phyloP scores from a whole-genome alignment of 257 asterid species.

The Phtheirospermum japonicum region DNA sequence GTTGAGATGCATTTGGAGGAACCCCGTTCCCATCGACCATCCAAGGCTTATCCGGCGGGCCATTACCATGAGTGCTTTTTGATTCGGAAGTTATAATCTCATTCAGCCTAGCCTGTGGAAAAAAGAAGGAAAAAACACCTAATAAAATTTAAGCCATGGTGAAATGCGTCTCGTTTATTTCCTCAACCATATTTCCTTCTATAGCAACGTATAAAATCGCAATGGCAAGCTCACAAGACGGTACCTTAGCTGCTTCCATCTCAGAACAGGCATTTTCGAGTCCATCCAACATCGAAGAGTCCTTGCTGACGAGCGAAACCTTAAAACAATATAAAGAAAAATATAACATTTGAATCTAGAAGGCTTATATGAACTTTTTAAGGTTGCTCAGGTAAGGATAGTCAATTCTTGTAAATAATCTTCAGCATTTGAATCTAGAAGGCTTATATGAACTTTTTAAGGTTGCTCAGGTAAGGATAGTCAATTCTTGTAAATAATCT shows the following conservation, averaged over 20 bases:
- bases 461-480: too few relatives aligned
- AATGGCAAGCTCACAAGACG: conserved; percentile 25
- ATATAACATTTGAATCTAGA: conserved; percentile 61
- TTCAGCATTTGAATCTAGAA: too few relatives aligned
- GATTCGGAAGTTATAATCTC: conserved; percentile 70
- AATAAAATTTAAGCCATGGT: too few relatives aligned
- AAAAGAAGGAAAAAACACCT: conserved; percentile 9
- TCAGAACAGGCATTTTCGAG: conserved; percentile 88
- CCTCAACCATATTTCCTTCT: neutral
- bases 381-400: conserved; percentile 80
- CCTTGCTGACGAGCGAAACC: conserved; percentile 99
- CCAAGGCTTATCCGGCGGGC: conserved; percentile 69
- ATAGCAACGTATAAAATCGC: conserved; percentile 8
- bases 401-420: too few relatives aligned
- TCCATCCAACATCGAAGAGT: conserved; percentile 97
- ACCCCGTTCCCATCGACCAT: conserved; percentile 93
- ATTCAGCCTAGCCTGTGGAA: conserved; percentile 68
- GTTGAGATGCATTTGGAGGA: conserved; percentile 71
- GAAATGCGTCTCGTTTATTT: neutral
- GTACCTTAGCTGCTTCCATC: conserved; percentile 96
- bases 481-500: too few relatives aligned
- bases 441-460: too few relatives aligned
- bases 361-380: conserved; percentile 79
- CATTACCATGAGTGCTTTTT: conserved; percentile 31
- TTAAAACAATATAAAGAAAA: conserved; percentile 25